Evolutionary conservation across 306 rosid genomes (phyloP).

Genomic region (Trifolium subterraneum): DNA sequence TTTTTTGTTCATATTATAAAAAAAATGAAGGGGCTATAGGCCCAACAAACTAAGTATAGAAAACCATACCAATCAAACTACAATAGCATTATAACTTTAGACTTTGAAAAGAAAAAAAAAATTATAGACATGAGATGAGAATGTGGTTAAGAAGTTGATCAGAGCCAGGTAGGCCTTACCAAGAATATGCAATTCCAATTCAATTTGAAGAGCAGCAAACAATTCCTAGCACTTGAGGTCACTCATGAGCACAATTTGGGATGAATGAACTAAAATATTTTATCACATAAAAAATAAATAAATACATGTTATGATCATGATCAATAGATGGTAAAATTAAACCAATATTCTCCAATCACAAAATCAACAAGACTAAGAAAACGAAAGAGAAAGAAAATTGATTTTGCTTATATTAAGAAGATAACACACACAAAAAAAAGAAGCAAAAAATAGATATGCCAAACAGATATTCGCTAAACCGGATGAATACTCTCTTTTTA

Average conservation of each 20-base stretch:
- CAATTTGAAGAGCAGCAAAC: background rate
- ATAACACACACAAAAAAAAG: no score
- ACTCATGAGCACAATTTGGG: background rate
- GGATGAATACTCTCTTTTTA: no score
- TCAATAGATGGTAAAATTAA: background rate
- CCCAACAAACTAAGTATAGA: background rate
- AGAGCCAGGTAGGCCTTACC: conserved; percentile 30
- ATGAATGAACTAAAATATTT: background rate
- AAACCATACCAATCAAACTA: background rate
- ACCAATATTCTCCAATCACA: background rate
- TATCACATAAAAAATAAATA: background rate
- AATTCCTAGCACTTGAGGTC: background rate
- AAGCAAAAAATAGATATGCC: no score
- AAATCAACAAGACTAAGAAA: background rate
- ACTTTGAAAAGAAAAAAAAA: background rate
- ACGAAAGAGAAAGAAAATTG: no score
- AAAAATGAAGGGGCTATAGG: background rate
- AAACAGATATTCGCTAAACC: no score
- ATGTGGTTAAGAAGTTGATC: background rate
- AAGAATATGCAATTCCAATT: conserved; percentile 11
- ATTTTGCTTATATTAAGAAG: no score
- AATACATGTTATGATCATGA: background rate
- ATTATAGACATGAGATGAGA: conserved; percentile 1
- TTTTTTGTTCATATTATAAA: background rate
- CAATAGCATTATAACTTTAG: background rate